These are phyloP conservation scores for Eleusine indica DNA, from an alignment of 176 grass and related monocot genomes.

Conservation along the genomic window DNA sequence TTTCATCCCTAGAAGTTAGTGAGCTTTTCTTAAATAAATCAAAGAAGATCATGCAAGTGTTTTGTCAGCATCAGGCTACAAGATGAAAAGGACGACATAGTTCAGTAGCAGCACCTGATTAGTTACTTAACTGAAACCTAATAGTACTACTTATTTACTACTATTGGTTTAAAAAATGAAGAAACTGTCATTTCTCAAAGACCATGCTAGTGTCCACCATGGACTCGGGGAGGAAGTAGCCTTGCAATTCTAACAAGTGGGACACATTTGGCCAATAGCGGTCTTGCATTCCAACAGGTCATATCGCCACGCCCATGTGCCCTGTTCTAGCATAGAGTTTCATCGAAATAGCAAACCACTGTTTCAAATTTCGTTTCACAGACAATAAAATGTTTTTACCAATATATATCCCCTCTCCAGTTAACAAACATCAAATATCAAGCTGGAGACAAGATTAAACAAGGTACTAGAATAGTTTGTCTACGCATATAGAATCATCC, in stretches of 20 bases:
- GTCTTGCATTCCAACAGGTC: not conserved
- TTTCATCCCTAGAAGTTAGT: not conserved
- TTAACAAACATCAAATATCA: not conserved
- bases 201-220: not conserved
- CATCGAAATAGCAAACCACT: not conserved
- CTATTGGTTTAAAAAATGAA: not conserved
- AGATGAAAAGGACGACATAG: not conserved
- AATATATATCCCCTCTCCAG: not conserved
- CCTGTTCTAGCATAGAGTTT: not conserved
- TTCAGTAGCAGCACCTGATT: not conserved
- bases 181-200: not conserved
- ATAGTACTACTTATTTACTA: not conserved
- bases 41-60: not conserved
- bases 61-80: not conserved
- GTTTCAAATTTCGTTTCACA: not conserved
- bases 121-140: not conserved
- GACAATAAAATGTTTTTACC: too few relatives aligned
- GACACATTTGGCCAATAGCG: not conserved
- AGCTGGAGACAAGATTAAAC: not conserved
- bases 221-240: not conserved
- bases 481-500: not conserved
- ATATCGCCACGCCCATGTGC: not conserved
- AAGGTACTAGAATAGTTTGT: not conserved
- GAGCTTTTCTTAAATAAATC: constrained; percentile 1
- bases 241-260: not conserved